These are phyloP conservation scores for Phytophthora syringae DNA, from an alignment of 352 stramenopile genomes.

Conservation along the genomic window DNA sequence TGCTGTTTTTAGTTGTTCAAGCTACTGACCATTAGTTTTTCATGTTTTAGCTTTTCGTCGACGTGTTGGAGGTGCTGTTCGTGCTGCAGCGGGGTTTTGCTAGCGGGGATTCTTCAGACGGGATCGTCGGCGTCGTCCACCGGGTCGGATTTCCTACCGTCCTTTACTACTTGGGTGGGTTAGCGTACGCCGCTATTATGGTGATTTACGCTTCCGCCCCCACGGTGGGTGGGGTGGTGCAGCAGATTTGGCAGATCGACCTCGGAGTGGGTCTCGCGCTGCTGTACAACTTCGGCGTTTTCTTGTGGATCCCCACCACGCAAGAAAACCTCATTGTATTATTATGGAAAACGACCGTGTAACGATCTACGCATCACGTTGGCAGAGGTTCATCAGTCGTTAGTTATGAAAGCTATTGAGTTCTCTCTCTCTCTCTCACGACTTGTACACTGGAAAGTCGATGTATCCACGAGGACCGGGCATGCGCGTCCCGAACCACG, in stretches of 20 bases:
- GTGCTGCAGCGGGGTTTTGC: slow-evolving; percentile 66
- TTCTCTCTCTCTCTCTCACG: too few relatives aligned
- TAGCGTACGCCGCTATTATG: slow-evolving; percentile 69
- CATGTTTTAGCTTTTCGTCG: slow-evolving; percentile 41
- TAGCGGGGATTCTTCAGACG: slow-evolving; percentile 66
- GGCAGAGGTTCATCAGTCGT: background rate
- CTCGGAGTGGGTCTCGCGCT: slow-evolving; percentile 66
- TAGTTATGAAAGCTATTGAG: background rate
- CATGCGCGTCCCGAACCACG: slow-evolving; percentile 32
- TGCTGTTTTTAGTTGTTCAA: too few relatives aligned
- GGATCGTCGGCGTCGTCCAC: slow-evolving; percentile 33
- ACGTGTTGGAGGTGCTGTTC: slow-evolving; percentile 45
- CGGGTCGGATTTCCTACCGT: slow-evolving; percentile 59
- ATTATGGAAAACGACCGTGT: slow-evolving; percentile 28
- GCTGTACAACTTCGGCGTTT: slow-evolving; percentile 75
- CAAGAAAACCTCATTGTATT: slow-evolving; percentile 49
- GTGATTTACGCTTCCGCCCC: slow-evolving; percentile 68
- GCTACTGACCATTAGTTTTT: background rate
- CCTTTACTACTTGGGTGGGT: slow-evolving; percentile 65
- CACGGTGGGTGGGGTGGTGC: slow-evolving; percentile 62
- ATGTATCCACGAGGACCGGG: slow-evolving; percentile 28
- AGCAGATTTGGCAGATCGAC: slow-evolving; percentile 77
- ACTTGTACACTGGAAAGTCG: slow-evolving; percentile 30
- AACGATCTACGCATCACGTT: background rate
- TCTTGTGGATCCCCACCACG: slow-evolving; percentile 53